Conservation (phyloP, 2,329 filamentous ascomycete genomes). For the Biscogniauxia sp. region DNA sequence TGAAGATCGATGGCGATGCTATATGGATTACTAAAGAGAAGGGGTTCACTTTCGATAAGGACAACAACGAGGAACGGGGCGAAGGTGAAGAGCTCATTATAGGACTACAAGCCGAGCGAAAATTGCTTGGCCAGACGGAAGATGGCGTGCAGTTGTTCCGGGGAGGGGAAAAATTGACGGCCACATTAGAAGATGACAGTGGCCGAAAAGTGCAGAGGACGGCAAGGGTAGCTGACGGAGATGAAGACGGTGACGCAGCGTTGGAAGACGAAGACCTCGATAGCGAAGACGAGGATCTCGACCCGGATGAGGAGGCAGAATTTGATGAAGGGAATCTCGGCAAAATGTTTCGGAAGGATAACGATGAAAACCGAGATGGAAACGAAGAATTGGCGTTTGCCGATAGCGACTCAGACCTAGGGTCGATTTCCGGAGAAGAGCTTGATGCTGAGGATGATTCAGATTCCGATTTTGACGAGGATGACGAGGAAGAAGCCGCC, state of each 20-base stretch:
- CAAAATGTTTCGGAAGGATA: conserved; percentile 56
- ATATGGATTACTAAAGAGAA: conserved; percentile 80
- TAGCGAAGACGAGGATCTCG: conserved; percentile 47
- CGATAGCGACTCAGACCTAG: conserved; percentile 94
- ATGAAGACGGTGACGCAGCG: conserved; percentile 45
- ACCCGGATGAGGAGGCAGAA: conserved; percentile 54
- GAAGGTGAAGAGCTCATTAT: conserved; percentile 94
- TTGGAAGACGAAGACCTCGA: conserved; percentile 37
- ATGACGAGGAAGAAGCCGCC: conserved; percentile 62
- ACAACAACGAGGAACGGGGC: conserved; percentile 73
- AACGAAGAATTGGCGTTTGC: conserved; percentile 80
- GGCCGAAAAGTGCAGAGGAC: conserved; percentile 60
- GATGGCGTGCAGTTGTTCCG: conserved; percentile 83
- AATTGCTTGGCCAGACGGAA: conserved; percentile 77
- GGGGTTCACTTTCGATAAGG: conserved; percentile 71
- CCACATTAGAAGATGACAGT: conserved; percentile 56
- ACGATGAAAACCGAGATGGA: conserved; percentile 44
- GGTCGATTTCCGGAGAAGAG: conserved; percentile 69
- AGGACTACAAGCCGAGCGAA: conserved; percentile 78
- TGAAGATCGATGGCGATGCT: conserved; percentile 95
- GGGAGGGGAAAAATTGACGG: conserved; percentile 66
- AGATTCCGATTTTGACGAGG: conserved; percentile 40
- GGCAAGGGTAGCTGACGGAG: conserved; percentile 57
- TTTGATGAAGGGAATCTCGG: conserved; percentile 60
- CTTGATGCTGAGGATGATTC: conserved; percentile 28